Conservation (phyloP, 495 filamentous ascomycete species). For the Penicillium bovifimosum region DNA sequence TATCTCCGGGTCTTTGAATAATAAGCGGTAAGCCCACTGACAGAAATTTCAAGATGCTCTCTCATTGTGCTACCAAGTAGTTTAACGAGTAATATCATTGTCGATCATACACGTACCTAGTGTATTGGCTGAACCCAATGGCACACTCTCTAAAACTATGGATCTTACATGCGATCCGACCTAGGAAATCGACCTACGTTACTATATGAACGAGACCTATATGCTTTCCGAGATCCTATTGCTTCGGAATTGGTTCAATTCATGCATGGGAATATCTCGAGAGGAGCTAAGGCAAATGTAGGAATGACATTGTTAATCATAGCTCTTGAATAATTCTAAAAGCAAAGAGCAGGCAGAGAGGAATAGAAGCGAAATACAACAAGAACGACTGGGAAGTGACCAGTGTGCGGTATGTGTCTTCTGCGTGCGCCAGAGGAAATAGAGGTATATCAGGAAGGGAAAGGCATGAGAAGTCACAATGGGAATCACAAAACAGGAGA, state of each 20-base stretch:
- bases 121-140: too few relatives aligned
- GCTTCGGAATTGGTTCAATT: neutral
- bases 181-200: too few relatives aligned
- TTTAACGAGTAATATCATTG: neutral
- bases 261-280: neutral
- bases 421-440: neutral
- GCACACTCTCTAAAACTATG: too few relatives aligned
- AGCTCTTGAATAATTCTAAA: conserved; percentile 5
- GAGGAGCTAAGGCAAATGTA: conserved; percentile 6
- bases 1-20: conserved; percentile 1
- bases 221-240: conserved; percentile 1
- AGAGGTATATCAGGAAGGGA: neutral
- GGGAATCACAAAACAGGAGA: neutral
- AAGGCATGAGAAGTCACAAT: neutral
- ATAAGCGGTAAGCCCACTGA: neutral
- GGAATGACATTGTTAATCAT: conserved; percentile 6
- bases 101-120: too few relatives aligned
- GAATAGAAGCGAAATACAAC: neutral
- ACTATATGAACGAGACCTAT: neutral
- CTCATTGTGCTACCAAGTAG: neutral
- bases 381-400: too few relatives aligned
- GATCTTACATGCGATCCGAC: too few relatives aligned
- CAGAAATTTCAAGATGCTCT: neutral
- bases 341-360: conserved; percentile 1
- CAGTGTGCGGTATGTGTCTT: neutral